Evolutionary conservation across 495 filamentous ascomycete species (phyloP).

Genomic region (Saxophila tyrrhenica): DNA sequence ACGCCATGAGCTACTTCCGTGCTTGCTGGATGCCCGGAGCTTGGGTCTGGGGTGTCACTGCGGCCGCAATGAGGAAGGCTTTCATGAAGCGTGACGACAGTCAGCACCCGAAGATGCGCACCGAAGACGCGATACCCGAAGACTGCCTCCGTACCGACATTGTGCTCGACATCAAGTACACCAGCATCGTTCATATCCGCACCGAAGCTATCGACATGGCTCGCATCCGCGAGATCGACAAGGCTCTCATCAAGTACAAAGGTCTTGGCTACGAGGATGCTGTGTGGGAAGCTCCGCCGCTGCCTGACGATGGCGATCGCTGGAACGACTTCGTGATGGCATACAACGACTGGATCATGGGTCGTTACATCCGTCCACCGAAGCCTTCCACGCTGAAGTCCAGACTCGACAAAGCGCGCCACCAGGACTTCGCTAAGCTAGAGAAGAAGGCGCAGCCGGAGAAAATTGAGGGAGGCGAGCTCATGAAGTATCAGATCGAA

Average conservation of each 20-base stretch:
- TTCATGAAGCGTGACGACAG: slow-evolving; percentile 61
- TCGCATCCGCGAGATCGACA: slow-evolving; percentile 54
- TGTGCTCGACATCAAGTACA: slow-evolving; percentile 65
- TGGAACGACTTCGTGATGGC: slow-evolving; percentile 76
- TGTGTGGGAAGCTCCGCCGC: slow-evolving; percentile 79
- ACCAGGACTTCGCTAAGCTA: slow-evolving; percentile 53
- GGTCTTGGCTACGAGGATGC: slow-evolving; percentile 89
- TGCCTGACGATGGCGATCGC: slow-evolving; percentile 48
- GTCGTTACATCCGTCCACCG: slow-evolving; percentile 55
- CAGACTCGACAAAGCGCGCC: slow-evolving; percentile 50
- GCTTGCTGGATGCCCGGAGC: slow-evolving; percentile 75
- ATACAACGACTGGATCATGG: slow-evolving; percentile 72
- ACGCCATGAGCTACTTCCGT: slow-evolving; percentile 62
- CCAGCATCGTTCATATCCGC: slow-evolving; percentile 39
- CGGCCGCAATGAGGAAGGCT: slow-evolving; percentile 50
- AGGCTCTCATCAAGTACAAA: slow-evolving; percentile 79
- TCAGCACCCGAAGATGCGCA: slow-evolving; percentile 53
- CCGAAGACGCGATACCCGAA: slow-evolving; percentile 71
- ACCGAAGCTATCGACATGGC: slow-evolving; percentile 50
- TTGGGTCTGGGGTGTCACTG: slow-evolving; percentile 76
- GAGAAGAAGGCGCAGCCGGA: slow-evolving; percentile 62
- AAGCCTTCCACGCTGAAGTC: slow-evolving; percentile 41
- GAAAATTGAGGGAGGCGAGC: slow-evolving; percentile 59
- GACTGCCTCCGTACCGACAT: slow-evolving; percentile 80
- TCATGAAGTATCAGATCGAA: slow-evolving; percentile 91